Percentiles rank a stretch among this genome's conserved stretches.
Conservation (phyloP, 768 basidiomycete species). For the Artomyces pyxidatus region DNA sequence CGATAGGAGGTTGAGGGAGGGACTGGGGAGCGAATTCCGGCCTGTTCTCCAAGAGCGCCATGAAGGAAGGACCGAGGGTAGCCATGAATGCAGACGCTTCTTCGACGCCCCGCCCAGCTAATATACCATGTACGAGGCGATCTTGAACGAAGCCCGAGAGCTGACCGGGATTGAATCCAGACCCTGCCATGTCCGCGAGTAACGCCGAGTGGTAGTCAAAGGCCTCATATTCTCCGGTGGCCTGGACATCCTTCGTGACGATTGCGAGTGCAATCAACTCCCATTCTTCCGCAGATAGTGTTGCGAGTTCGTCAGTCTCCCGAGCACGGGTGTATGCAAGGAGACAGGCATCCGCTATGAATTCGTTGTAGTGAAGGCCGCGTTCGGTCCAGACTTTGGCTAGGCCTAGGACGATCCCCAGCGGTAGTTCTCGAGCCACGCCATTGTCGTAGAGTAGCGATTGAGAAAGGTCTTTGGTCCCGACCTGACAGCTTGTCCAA, state of each 20-base stretch:
- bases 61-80: constrained; percentile 26
- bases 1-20: background rate
- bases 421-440: constrained; percentile 1
- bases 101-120: constrained; percentile 5
- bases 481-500: no score
- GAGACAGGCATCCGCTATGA: constrained; percentile 33
- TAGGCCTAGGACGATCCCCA: constrained; percentile 23
- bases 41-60: constrained; percentile 22
- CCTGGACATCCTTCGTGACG: constrained; percentile 10
- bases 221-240: constrained; percentile 7
- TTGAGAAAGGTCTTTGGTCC: constrained; percentile 9
- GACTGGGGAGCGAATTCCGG: background rate
- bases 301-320: constrained; percentile 19
- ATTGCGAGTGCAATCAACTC: constrained; percentile 36
- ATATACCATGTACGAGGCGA: constrained; percentile 4
- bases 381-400: constrained; percentile 27
- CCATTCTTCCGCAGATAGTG: constrained; percentile 36
- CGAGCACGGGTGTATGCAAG: constrained; percentile 37
- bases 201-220: constrained; percentile 14
- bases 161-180: constrained; percentile 1
- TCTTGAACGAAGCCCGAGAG: constrained; percentile 5
- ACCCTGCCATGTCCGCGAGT: constrained; percentile 9
- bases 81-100: constrained; percentile 6
- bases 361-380: constrained; percentile 25
- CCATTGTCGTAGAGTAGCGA: constrained; percentile 10